Conservation (phyloP, 768 basidiomycete species). For the Russula earlei region DNA sequence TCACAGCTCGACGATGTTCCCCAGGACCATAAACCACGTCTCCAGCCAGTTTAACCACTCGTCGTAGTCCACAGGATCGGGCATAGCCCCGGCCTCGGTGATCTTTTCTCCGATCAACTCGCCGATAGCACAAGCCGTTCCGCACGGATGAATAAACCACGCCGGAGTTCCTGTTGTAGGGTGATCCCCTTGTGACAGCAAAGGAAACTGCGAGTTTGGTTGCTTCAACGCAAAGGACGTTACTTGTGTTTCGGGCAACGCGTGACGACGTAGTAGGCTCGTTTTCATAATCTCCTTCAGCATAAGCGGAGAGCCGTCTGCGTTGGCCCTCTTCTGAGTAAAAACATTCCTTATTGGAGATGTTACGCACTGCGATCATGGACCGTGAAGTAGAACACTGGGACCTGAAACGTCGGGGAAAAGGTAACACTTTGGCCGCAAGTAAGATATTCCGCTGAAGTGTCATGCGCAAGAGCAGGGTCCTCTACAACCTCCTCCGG, state of each 20-base stretch:
- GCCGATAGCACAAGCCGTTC: constrained; percentile 52
- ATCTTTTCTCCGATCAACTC: constrained; percentile 55
- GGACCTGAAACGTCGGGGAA: constrained; percentile 73
- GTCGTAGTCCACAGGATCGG: constrained; percentile 14
- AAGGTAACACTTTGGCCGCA: constrained; percentile 63
- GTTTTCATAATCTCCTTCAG: constrained; percentile 48
- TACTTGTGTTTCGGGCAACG: constrained; percentile 34
- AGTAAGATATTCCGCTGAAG: constrained; percentile 27
- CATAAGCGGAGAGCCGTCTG: constrained; percentile 58
- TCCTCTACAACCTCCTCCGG: constrained; percentile 18
- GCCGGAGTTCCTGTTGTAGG: constrained; percentile 62
- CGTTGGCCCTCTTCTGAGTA: constrained; percentile 16
- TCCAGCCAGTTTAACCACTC: constrained; percentile 47
- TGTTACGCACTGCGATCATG: constrained; percentile 54
- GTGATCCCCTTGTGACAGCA: constrained; percentile 83
- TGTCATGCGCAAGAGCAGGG: constrained; percentile 34
- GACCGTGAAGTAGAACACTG: constrained; percentile 74
- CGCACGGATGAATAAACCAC: constrained; percentile 88
- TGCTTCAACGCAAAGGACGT: constrained; percentile 48
- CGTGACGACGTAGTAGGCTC: constrained; percentile 46
- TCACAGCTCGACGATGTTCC: constrained; percentile 49
- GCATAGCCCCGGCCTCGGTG: constrained; percentile 23
- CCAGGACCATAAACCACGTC: constrained; percentile 70
- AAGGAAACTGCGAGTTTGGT: constrained; percentile 50
- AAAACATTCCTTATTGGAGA: background rate